These are phyloP conservation scores for Didymella arachidicola DNA, from an alignment of 2,329 filamentous ascomycete genomes.

Conservation along the genomic window DNA sequence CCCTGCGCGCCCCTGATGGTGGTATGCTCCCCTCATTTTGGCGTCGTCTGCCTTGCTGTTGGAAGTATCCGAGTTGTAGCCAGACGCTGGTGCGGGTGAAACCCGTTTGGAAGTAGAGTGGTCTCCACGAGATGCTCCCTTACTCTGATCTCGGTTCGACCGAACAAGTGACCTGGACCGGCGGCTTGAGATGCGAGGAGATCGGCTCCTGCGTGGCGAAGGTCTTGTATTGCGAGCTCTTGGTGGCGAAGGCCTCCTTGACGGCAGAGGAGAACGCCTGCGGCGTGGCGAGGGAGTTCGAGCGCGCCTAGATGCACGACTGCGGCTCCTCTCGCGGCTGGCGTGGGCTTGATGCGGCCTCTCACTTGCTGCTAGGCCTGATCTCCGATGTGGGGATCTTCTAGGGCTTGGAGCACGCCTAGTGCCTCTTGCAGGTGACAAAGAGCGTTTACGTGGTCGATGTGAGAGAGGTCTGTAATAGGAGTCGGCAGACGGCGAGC, in stretches of 20 bases:
- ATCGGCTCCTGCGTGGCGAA: constrained; percentile 33
- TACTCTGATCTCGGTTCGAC: constrained; percentile 20
- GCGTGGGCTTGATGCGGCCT: constrained; percentile 28
- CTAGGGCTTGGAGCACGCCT: constrained; percentile 41
- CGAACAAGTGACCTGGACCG: constrained; percentile 43
- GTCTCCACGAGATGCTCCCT: constrained; percentile 24
- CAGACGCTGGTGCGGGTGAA: constrained; percentile 41
- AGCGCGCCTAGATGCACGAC: constrained; percentile 34
- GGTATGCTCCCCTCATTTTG: constrained; percentile 49
- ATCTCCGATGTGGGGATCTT: constrained; percentile 42
- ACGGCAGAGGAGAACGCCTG: constrained; percentile 38
- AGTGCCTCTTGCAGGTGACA: constrained; percentile 41
- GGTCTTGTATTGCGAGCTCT: constrained; percentile 28
- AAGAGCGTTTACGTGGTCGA: constrained; percentile 43
- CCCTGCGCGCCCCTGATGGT: constrained; percentile 48
- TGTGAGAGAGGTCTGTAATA: constrained; percentile 45
- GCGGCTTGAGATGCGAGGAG: constrained; percentile 38
- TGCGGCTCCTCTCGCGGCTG: constrained; percentile 36
- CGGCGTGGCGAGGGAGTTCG: constrained; percentile 46
- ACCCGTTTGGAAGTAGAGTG: constrained; percentile 32
- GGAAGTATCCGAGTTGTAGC: constrained; percentile 42
- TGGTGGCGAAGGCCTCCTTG: constrained; percentile 37
- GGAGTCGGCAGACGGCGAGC: constrained; percentile 53
- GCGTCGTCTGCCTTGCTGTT: constrained; percentile 36
- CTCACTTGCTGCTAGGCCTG: constrained; percentile 35